Base-by-base conservation (phyloP, 306 rosid species). In the Abrus pulchellus region DNA sequence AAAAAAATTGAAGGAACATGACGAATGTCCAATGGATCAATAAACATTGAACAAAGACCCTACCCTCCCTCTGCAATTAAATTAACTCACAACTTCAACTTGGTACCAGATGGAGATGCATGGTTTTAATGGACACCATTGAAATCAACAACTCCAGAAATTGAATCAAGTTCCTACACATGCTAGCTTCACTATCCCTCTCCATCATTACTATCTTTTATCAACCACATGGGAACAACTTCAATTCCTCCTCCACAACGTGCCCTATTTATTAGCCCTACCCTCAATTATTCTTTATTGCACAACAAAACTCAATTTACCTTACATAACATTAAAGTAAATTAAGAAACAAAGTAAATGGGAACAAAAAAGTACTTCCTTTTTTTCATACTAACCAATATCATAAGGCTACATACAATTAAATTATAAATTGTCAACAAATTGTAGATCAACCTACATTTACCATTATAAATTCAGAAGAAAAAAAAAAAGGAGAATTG, bases 381-480 rank as follows among this genome's bases (percentile, higher is more conserved):
- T 47, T 29, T 32, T 30, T 40, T 76, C 38, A 64, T 57, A 32
- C 45, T 83, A 79, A 63, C 44, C 63, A 67, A 75, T 55, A 68
- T 75, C 0, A 76, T 64, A 65, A 65, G 0, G 34, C 45, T 86
- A 82, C 2, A 40, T 48, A 69, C 71, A 85, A 59, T 40, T 74
- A 78, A 85, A 59, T 40, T 74, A 78, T 54, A 69, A 82, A 74
- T 62, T 68, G 70, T 78, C 12, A 78, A 68, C 52, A 82, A 64
- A 74, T 74, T 73, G 75, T 47, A 78, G 80, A 65, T 78, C 68
- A 74, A 74, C 66, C 76, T 79, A 69, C 68, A 62, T 80, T 48
- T 13, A 27, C 44, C 63, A 62, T 9, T 13, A 63, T 45, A 74
- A 68, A 67, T 32, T 9, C 20, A 20, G 20, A 20, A 20, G 20